Base-by-base conservation (phyloP, 139 green algal species). In the Coccomyxa sp. region DNA sequence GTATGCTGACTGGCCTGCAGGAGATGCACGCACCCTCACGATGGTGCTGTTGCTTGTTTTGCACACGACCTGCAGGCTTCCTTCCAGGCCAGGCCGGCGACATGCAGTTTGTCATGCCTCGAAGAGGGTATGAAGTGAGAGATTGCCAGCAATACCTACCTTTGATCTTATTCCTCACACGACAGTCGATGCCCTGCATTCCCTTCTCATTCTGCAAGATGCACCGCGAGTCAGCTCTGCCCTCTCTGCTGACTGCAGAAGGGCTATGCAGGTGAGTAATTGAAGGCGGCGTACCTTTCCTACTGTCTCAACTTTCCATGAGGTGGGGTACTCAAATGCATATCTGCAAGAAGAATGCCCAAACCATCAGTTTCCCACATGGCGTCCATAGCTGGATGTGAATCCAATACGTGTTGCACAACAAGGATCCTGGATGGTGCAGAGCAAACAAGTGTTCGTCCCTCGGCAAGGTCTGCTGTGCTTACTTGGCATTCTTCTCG, bases 131-230 rank as follows among this genome's bases (percentile, higher is more conserved):
- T 64, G 5, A 4, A 31, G 50, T 22, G 27, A 64, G 18, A 64
- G 50, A 64, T 22, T 64, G 27, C 27, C 1, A 5, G 50, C 22
- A 18, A 64, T 7, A 6, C 50, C 41, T 22, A 82, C 78, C 68
- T 78, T 82, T 82, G 50, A 39, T 82, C 0, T 75, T 69, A 70
- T 90, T 90, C 29, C 88, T 79, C 12, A 97, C 89, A 29, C 90
- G 77, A n/a, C 89, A 86, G 77, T 97, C 93, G 40, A 96, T 89
- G 31, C 93, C 93, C 79, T 95, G 88, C 29, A 91, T 97, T 77
- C 93, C 93, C 86, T 97, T 96, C 82, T 96, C 87, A 27, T 89
- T 80, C 86, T 93, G 78, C 78, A 83, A 16, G 78, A n/a, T 54
- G 27, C 3, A 64, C 3, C 50, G 27, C 4, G 50, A 64, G 2